Base-by-base conservation (phyloP, 1,139 yeast genomes). In the Zhuliangozyma parablackwelliae region DNA sequence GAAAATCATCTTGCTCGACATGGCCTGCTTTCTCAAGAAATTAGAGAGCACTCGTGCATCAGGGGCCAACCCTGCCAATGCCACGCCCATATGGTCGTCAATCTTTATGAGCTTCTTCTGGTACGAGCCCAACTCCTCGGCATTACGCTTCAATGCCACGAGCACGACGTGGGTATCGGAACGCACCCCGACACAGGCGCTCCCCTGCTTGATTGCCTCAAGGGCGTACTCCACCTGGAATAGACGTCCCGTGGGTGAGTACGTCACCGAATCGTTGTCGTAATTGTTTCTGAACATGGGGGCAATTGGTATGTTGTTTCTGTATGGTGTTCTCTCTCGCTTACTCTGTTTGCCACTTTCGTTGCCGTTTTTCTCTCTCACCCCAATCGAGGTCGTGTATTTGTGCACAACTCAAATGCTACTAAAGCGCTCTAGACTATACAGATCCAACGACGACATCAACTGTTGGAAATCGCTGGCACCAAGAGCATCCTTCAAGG, bases 171-270 rank as follows among this genome's bases (percentile, higher is more conserved):
- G 86, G 37, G 78, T 79, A 50, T 82, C 78, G 32, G 97, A 88
- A 29, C 86, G 84, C 39, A 92, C 70, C 6, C 98, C 99, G 29
- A 90, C 97, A 10, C 97, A 92, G 3, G 97, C 97, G 49, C 95
- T 83, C 33, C 98, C 98, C 66, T 92, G 98, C 59, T 92, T 92
- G 63, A 92, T 92, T 12, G 98, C 97, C 57, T 92, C 98, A 43
- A 90, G 70, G 3, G 98, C 98, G 55, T 92, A 92, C 60, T 92
- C 99, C 28, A 82, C 82, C 65, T 92, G 98, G 69, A 92, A 92
- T 44, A 92, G 77, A 53, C 97, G 78, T 16, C 98, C 98, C 2
- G 97, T 92, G 38, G 98, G 97, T 29, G 97, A 89, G 65, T 87
- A 92, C 21, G 98, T 92, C 44, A 92, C 96, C 30, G 97, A 82